Conservation (phyloP, 148 eudicot species). For the Beta vulgaris region DNA sequence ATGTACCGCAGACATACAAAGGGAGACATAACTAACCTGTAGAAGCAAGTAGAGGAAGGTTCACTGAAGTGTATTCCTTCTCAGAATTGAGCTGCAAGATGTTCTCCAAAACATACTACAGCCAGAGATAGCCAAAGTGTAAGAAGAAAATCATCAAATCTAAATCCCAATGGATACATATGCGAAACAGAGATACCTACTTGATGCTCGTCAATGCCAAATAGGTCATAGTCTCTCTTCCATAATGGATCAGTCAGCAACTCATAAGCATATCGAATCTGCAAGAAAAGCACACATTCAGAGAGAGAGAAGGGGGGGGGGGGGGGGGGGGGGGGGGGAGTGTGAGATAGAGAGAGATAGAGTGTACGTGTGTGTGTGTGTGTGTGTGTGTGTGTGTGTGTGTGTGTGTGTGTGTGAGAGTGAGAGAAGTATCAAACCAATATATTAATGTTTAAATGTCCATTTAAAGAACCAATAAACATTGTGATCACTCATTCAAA, state of each 20-base stretch:
- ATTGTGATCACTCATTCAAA: background rate
- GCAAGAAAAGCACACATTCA: conserved; percentile 26
- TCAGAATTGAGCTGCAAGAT: conserved; percentile 40
- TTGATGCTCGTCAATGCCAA: conserved; percentile 63
- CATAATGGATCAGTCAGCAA: conserved; percentile 62
- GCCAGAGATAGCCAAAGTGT: conserved; percentile 15
- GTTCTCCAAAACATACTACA: conserved; percentile 65
- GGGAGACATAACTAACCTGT: conserved; percentile 47
- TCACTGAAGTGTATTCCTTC: conserved; percentile 42
- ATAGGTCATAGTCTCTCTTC: conserved; percentile 88
- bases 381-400: no score
- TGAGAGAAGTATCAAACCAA: background rate
- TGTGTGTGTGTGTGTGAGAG: no score
- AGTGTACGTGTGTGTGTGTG: no score
- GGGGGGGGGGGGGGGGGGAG: no score
- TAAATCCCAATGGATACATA: conserved; percentile 2
- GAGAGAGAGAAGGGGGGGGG: conserved; percentile 5
- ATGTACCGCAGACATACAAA: background rate
- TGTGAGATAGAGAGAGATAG: no score
- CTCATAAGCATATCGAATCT: conserved; percentile 91
- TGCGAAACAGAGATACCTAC: conserved; percentile 39
- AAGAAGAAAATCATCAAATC: background rate
- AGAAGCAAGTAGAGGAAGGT: conserved; percentile 53
- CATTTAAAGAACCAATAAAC: background rate
- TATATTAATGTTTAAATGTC: background rate